Evolutionary conservation across 1,139 yeast species (phyloP).

Genomic region (Diutina neorugosa): DNA sequence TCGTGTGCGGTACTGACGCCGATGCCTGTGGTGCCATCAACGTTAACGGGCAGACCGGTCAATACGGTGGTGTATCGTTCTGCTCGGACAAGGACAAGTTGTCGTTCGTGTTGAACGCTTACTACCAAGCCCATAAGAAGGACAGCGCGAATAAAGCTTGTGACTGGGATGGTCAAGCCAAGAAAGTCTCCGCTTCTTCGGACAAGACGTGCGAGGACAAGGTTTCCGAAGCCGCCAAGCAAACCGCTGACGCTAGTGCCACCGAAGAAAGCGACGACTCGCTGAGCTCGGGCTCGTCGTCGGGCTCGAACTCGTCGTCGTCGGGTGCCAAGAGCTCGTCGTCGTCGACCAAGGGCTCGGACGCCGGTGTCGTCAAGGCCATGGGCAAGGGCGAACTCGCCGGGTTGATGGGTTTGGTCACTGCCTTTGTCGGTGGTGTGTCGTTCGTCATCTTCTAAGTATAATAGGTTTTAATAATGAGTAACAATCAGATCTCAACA

Average conservation of each 20-base stretch:
- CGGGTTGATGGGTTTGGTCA: constrained; percentile 20
- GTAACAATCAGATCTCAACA: neutral
- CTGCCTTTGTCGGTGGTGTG: constrained; percentile 28
- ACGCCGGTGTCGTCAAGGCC: constrained; percentile 13
- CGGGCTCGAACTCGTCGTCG: constrained; percentile 6
- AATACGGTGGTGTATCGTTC: constrained; percentile 50
- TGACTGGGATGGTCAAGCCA: constrained; percentile 57
- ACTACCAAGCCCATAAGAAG: constrained; percentile 38
- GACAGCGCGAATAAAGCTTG: constrained; percentile 43
- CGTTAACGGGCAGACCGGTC: constrained; percentile 44
- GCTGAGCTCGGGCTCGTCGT: constrained; percentile 20
- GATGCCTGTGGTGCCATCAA: constrained; percentile 37
- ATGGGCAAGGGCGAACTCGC: constrained; percentile 20
- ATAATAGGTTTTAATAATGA: neutral
- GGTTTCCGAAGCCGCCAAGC: constrained; percentile 10
- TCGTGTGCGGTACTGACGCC: constrained; percentile 34
- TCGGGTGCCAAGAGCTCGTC: constrained; percentile 8
- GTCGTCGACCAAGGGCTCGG: constrained; percentile 14
- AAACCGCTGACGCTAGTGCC: constrained; percentile 5
- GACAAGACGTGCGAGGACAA: constrained; percentile 5
- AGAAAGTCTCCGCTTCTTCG: constrained; percentile 24
- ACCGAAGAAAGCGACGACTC: neutral
- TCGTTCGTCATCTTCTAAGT: constrained; percentile 21
- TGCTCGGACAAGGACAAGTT: constrained; percentile 50
- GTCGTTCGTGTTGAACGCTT: constrained; percentile 47